A percentile compares a stretch with the other conserved stretches of the same genome.
These are phyloP conservation scores for Mycogone perniciosa DNA, from an alignment of 2,329 filamentous ascomycete species.

Conservation along the genomic window DNA sequence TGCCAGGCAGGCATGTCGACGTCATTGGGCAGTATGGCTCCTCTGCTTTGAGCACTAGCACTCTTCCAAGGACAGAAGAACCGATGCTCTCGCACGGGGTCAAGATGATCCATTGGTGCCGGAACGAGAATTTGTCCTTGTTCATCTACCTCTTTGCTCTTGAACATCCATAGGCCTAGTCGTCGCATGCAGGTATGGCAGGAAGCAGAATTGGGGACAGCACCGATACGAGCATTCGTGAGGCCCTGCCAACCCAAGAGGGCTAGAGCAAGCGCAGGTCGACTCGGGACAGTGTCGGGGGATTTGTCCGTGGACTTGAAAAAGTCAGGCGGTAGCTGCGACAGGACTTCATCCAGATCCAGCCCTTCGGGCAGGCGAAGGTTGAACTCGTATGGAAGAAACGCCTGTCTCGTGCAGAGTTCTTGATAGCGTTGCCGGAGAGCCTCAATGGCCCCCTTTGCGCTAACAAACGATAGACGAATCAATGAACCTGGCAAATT, in stretches of 20 bases:
- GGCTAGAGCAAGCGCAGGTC: slow-evolving; percentile 60
- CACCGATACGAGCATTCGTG: slow-evolving; percentile 45
- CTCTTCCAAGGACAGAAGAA: slow-evolving; percentile 82
- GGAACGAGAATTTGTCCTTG: slow-evolving; percentile 48
- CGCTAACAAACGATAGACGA: slow-evolving; percentile 57
- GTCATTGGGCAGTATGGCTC: slow-evolving; percentile 26
- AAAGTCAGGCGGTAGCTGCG: slow-evolving; percentile 48
- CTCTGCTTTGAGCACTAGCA: slow-evolving; percentile 49
- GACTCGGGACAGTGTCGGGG: slow-evolving; percentile 39
- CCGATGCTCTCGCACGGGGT: slow-evolving; percentile 66
- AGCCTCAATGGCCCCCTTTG: slow-evolving; percentile 49
- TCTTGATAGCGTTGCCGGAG: slow-evolving; percentile 62
- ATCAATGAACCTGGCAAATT: slow-evolving; percentile 48
- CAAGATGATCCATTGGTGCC: slow-evolving; percentile 59
- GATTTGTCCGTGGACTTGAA: slow-evolving; percentile 35
- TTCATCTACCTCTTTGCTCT: slow-evolving; percentile 60
- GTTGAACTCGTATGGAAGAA: slow-evolving; percentile 57
- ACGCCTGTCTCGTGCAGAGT: slow-evolving; percentile 45
- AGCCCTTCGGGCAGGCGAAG: slow-evolving; percentile 49
- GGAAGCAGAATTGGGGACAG: slow-evolving; percentile 65
- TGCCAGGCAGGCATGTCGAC: slow-evolving; percentile 48
- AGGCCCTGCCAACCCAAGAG: slow-evolving; percentile 72
- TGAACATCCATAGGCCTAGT: slow-evolving; percentile 91
- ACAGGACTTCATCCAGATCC: slow-evolving; percentile 43
- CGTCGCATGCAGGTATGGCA: slow-evolving; percentile 85